Base-by-base conservation (phyloP, 495 filamentous ascomycete genomes). In the Lichenothelia convexa region DNA sequence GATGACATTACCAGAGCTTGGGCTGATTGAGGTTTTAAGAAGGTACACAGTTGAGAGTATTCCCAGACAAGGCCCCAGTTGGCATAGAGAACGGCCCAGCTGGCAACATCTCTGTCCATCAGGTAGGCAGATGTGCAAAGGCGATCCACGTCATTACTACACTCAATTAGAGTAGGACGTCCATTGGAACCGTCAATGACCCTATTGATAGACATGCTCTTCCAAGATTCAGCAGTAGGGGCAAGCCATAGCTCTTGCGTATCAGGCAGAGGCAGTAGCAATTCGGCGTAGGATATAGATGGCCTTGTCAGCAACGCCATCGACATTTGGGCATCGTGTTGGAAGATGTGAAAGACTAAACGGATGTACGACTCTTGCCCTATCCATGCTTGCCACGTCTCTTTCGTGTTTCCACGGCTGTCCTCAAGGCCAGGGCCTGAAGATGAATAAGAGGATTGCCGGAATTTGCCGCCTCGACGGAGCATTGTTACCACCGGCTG, bases 261-360 rank as follows among this genome's bases (percentile, higher is more conserved):
- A 18, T 58, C 59, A 0, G 73, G 73, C 9, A 80, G 46, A 3
- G 71, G 67, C 5, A 77, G 53, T 5, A 65, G 63, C 9, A 80
- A 43, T 40, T 80, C 75, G 1, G 73, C 60, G 45, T 77, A 80
- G 0, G 72, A 74, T 42, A 78, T 70, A 5, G 66, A 42, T 0
- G 70, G 66, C 38, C 63, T 69, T 32, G 61, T 57, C 8, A 71
- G 60, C 5, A 73, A 56, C 18, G 68, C 63, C 41, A 78, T 63
- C 0, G 69, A 68, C 0, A 65, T 57, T 39, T 77, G 69, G 1
- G 65, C 51, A 43, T 78, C 73, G 21, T 71, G 64, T 4, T 71
- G 40, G 35, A 71, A 71, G 3, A 65, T 46, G 40, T 71, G 67
- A 33, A 70, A 68, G 1, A 62, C 65, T 0, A 77, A 64, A 18